Percentiles rank a stretch among this genome's conserved stretches.
Conservation (phyloP, 139 green algal genomes). For the Auxenochlorella protothecoides region DNA sequence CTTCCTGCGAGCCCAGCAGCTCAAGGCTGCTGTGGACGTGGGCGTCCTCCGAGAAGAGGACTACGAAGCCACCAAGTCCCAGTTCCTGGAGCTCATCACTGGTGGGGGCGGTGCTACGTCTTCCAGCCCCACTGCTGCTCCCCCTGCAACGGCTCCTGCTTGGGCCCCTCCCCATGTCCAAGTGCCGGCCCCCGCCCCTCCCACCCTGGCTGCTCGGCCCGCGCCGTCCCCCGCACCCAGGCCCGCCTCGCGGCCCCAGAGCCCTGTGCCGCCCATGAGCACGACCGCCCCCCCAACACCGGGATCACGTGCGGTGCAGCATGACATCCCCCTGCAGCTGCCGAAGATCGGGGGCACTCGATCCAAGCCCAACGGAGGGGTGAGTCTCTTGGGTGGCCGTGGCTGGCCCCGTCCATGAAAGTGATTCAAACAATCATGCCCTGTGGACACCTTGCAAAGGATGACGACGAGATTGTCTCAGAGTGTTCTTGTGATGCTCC, state of each 20-base stretch:
- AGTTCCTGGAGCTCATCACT: constrained; percentile 57
- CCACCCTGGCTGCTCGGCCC: constrained; percentile 3
- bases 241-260: background rate
- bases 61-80: constrained; percentile 47
- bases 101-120: background rate
- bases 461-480: too few species aligned
- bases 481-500: background rate
- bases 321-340: background rate
- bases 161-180: background rate
- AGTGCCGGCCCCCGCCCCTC: background rate
- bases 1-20: constrained; percentile 71
- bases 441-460: too few species aligned
- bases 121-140: background rate
- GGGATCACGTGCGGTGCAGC: too few species aligned
- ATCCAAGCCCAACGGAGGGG: too few species aligned
- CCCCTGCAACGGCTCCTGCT: background rate
- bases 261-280: too few species aligned
- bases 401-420: too few species aligned
- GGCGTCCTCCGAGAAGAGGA: constrained; percentile 67
- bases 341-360: background rate
- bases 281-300: too few species aligned
- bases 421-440: too few species aligned
- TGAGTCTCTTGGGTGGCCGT: too few species aligned
- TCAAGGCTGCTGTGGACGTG: constrained; percentile 59
- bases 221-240: background rate